Conservation (phyloP, 1,139 yeast genomes). For the Tardiomyces blankii region DNA sequence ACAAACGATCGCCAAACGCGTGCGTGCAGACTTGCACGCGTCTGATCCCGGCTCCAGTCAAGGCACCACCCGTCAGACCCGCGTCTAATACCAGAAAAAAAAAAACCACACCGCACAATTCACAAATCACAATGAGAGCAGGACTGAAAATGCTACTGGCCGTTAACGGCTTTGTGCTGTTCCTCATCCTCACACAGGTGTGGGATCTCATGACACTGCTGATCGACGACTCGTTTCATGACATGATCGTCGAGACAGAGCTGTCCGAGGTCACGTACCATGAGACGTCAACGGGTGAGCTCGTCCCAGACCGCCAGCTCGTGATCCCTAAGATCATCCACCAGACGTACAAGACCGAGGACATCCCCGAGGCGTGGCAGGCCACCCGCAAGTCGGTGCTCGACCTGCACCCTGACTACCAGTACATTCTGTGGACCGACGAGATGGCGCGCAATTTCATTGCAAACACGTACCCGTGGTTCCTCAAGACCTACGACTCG, state of each 20-base stretch:
- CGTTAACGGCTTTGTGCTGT: conserved; percentile 30
- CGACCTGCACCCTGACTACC: conserved; percentile 75
- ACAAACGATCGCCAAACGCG: too few relatives aligned
- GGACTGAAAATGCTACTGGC: conserved; percentile 19
- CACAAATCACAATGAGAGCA: conserved; percentile 13
- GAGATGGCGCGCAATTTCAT: conserved; percentile 72
- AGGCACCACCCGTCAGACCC: too few relatives aligned
- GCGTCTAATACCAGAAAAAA: too few relatives aligned
- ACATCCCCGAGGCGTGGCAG: conserved; percentile 73
- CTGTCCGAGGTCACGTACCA: conserved; percentile 24
- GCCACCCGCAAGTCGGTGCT: conserved; percentile 67
- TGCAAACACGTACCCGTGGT: conserved; percentile 75
- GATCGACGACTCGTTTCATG: conserved; percentile 58
- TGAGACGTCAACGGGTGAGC: conserved; percentile 5
- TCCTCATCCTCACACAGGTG: conserved; percentile 49
- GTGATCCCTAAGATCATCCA: conserved; percentile 84
- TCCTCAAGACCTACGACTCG: conserved; percentile 61
- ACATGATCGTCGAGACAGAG: conserved; percentile 51
- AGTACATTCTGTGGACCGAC: conserved; percentile 83
- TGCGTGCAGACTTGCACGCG: too few relatives aligned
- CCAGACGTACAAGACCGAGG: conserved; percentile 75
- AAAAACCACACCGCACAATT: too few relatives aligned
- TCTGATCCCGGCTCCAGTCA: too few relatives aligned
- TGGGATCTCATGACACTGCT: conserved; percentile 68
- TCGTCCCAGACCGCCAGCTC: conserved; percentile 12